phyloP scores from a whole-genome alignment of 1,284 basidiomycete species.

The Irpex sp. region DNA sequence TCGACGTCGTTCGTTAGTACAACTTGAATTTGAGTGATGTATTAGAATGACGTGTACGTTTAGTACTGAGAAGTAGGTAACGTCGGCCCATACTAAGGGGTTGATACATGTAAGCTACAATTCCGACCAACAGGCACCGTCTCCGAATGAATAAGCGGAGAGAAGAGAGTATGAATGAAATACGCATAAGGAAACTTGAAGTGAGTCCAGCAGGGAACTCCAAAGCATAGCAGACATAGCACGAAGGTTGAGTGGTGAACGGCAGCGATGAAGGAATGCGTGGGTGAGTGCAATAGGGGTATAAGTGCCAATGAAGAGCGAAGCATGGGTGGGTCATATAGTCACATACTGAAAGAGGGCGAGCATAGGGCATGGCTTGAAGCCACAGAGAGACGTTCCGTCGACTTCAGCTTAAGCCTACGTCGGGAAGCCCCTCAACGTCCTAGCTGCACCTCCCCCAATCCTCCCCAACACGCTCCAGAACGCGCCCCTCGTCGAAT shows the following conservation, averaged over 20 bases:
- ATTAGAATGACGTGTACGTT: neutral
- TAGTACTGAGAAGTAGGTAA: neutral
- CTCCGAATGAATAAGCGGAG: neutral
- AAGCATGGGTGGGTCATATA: too few relatives aligned
- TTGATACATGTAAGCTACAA: neutral
- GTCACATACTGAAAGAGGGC: neutral
- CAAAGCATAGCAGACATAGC: neutral
- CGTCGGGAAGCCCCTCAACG: slow-evolving; percentile 70
- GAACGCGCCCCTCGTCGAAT: slow-evolving; percentile 36
- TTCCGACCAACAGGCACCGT: neutral
- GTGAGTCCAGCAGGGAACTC: neutral
- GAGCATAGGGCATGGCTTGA: neutral
- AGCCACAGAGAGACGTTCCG: neutral
- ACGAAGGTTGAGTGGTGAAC: neutral
- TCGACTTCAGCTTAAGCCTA: neutral
- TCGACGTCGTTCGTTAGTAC: neutral
- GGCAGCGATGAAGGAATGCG: neutral
- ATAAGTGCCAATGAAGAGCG: too few relatives aligned
- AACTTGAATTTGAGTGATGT: neutral
- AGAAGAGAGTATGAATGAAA: neutral
- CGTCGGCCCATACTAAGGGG: neutral
- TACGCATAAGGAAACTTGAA: neutral
- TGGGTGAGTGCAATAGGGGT: too few relatives aligned
- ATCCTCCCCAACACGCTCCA: slow-evolving; percentile 63
- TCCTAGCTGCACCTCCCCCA: slow-evolving; percentile 66